Conservation (phyloP, 2,329 filamentous ascomycete species). For the Scleromitrula shiraiana region DNA sequence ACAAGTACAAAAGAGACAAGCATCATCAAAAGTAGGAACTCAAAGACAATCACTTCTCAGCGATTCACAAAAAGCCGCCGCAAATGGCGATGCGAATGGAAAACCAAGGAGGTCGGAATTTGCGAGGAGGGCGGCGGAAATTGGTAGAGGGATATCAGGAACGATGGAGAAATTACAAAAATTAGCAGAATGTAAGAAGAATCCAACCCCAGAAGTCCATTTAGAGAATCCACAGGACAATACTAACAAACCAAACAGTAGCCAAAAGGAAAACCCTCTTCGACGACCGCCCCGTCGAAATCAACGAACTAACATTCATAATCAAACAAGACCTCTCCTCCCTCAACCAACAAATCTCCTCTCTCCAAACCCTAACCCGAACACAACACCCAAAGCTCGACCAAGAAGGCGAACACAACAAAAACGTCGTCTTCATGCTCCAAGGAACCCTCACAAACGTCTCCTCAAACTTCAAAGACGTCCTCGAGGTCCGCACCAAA, state of each 20-base stretch:
- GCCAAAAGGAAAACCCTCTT: conserved; percentile 96
- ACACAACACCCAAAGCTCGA: conserved; percentile 63
- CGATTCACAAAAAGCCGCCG: conserved; percentile 60
- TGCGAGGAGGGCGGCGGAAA: conserved; percentile 81
- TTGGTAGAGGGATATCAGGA: conserved; percentile 80
- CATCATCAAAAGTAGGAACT: conserved; percentile 65
- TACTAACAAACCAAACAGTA: conserved; percentile 40
- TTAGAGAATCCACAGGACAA: background rate
- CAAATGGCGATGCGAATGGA: conserved; percentile 41
- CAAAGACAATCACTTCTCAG: conserved; percentile 76
- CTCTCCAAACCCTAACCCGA: conserved; percentile 68
- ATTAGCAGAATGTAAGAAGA: conserved; percentile 64
- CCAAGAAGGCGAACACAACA: conserved; percentile 94
- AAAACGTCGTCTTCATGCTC: conserved; percentile 87
- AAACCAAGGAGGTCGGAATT: conserved; percentile 75
- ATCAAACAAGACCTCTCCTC: conserved; percentile 94
- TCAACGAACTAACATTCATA: conserved; percentile 92
- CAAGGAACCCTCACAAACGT: conserved; percentile 91
- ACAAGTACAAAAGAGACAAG: conserved; percentile 75
- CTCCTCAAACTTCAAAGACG: conserved; percentile 92
- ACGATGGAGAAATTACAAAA: conserved; percentile 96
- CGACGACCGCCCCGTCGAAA: conserved; percentile 92
- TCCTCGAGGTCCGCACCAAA: conserved; percentile 90
- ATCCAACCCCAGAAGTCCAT: too few relatives aligned
- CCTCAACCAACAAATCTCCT: conserved; percentile 78